Conservation (phyloP, 495 filamentous ascomycete species). For the Echria macrotheca region DNA sequence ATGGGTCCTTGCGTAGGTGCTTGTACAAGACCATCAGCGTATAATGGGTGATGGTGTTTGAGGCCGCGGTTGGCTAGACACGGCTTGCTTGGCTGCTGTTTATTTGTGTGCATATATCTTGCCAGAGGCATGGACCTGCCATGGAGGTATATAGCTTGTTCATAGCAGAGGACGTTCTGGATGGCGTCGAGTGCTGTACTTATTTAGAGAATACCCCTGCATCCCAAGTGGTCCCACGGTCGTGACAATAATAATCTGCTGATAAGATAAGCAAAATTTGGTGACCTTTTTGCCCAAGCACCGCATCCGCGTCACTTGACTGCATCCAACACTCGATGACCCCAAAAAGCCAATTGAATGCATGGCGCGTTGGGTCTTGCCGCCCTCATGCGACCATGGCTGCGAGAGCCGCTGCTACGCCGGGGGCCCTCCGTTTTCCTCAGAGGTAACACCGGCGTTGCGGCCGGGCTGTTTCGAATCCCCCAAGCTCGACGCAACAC, state of each 20-base stretch:
- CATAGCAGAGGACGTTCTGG: neutral
- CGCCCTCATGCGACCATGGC: slow-evolving; percentile 31
- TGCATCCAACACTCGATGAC: slow-evolving; percentile 10
- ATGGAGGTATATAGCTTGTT: too few species aligned
- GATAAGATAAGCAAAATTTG: slow-evolving; percentile 14
- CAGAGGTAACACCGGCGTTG: slow-evolving; percentile 3
- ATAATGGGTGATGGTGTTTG: too few species aligned
- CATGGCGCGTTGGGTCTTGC: slow-evolving; percentile 21
- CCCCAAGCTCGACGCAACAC: neutral
- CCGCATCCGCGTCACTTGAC: neutral
- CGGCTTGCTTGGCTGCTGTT: too few species aligned
- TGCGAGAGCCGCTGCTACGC: slow-evolving; percentile 17
- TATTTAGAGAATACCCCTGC: slow-evolving; percentile 7
- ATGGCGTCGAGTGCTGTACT: neutral
- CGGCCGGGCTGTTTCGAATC: neutral
- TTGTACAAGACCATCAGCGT: neutral
- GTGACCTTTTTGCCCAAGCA: too few species aligned
- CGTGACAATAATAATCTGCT: too few species aligned
- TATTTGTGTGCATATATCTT: slow-evolving; percentile 2
- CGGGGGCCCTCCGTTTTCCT: neutral
- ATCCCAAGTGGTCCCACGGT: too few species aligned
- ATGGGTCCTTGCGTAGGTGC: slow-evolving; percentile 66
- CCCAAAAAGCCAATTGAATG: slow-evolving; percentile 24
- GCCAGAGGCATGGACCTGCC: too few species aligned
- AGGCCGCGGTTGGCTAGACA: too few species aligned